Evolutionary conservation across 2,329 filamentous ascomycete genomes (phyloP), one percentile per base, ranked within the genome.

Genomic region (Orbilia quercus): DNA sequence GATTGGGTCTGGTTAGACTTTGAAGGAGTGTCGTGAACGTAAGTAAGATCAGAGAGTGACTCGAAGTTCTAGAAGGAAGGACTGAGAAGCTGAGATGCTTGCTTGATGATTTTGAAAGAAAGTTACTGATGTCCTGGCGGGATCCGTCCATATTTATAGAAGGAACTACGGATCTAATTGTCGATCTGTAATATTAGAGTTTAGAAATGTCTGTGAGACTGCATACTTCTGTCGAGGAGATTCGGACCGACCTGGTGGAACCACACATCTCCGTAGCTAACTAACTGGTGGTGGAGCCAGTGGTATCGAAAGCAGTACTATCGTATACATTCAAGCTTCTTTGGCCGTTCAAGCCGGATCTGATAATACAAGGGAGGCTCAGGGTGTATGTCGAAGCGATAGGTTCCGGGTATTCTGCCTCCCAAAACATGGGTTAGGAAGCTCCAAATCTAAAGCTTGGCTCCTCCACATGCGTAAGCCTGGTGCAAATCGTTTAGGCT

Each of bases 61-160:
- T 67, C 12, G 45, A 66, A 66, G 53, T 40, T 59, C 36, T 53
- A 50, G 53, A 67, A 67, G 34, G 63, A 67, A 36, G 45, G 63
- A 67, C 63, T 53, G 54, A 67, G 62, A 67, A 67, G 53, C 63
- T 59, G 53, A 57, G 36, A 38, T 53, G 63, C 53, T 66, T 67
- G 63, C 63, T 67, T 65, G 60, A 65, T 67, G 45, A 44, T 67
- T 36, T 12, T 31, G 16, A 25, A 59, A 53, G 36, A 53, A 53
- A 59, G 16, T 45, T 12, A 20, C 18, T 28, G 2, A 4, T 45
- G 11, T 48, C 9, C 22, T 23, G 53, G 44, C 31, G 25, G 45
- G 28, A 58, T 28, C 34, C 16, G 20, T 38, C 28, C 22, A n/a
- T 67, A 67, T 67, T 67, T 67, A 67, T 67, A 67, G 34, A 59